These are phyloP conservation scores for Juncus effusus DNA, from an alignment of 176 grass and related monocot genomes.

Conservation along the genomic window DNA sequence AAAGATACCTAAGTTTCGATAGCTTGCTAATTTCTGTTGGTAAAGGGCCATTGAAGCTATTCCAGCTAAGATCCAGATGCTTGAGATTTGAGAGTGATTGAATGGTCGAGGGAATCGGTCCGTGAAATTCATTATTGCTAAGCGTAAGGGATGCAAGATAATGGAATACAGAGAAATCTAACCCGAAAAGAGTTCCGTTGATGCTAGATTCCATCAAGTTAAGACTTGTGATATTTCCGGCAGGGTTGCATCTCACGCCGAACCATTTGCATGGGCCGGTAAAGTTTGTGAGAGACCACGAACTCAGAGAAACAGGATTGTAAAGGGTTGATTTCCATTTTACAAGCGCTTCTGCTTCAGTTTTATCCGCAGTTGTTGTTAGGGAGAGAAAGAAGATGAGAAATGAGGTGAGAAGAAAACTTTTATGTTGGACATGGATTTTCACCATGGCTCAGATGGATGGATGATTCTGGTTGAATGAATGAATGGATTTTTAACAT, in stretches of 20 bases:
- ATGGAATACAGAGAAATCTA: neutral
- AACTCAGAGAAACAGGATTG: neutral
- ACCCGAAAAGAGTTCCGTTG: neutral
- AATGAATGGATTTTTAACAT: too few species aligned
- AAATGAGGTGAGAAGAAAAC: neutral
- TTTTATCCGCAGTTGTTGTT: neutral
- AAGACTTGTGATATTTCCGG: neutral
- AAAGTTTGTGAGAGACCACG: neutral
- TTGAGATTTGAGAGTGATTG: neutral
- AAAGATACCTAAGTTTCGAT: too few species aligned
- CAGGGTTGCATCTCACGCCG: neutral
- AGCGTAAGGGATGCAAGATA: neutral
- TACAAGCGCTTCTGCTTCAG: neutral
- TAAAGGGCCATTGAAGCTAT: neutral
- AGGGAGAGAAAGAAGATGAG: neutral
- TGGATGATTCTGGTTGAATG: neutral
- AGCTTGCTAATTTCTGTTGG: neutral
- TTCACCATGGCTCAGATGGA: neutral
- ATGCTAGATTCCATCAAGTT: neutral
- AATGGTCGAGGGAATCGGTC: neutral
- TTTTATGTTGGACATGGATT: neutral
- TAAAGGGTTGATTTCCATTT: neutral
- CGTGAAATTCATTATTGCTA: neutral
- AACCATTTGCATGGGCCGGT: neutral
- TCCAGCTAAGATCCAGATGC: neutral